Base-by-base conservation (phyloP, 345 rosid species). In the Pugionium dolabratum region DNA sequence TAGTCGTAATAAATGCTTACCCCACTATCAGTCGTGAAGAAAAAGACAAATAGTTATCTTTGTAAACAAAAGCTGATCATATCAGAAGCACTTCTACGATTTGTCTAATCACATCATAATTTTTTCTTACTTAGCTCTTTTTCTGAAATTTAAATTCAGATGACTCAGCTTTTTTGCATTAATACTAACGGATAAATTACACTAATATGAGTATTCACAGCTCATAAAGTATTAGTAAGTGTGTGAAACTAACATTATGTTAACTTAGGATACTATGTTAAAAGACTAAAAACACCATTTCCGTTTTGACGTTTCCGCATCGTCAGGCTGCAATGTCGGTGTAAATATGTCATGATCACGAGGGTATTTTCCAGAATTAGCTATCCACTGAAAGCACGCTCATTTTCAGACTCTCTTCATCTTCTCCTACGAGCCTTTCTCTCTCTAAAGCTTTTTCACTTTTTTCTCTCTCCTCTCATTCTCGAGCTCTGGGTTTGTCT, bases 281-380 rank as follows among this genome's bases (percentile, higher is more conserved):
- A 18, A 18, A 18, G 18, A 18, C 75, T 81, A n/a, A 49, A 35
- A 55, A 3, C 29, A 72, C 77, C 83, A 78, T 30, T 34, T 6
- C 10, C 6, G 39, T 18, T 29, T 36, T 33, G 47, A 30, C 31
- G 52, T 59, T 36, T 62, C 62, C 48, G 64, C 36, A 18, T 28
- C 27, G 49, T 53, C 32, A 44, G 54, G 62, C 54, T 39, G 26
- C 62, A 44, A 36, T 64, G 71, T 65, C 71, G 76, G 71, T 59
- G 76, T 73, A 59, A 73, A 59, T 65, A 59, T 10, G 35, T 37
- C 52, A 0, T 46, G n/a, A 9, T 4, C 6, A 4, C 2, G 54
- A 73, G 77, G 73, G 68, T 40, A 49, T 1, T 52, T 31, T 46
- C 8, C 18, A 18, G 18, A 18, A 18, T 18, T 18, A 18, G 18